A percentile compares a stretch with the other conserved stretches of the same genome.
Evolutionary conservation across 2,329 filamentous ascomycete species (phyloP).

Genomic region (Colletotrichum eleusines): DNA sequence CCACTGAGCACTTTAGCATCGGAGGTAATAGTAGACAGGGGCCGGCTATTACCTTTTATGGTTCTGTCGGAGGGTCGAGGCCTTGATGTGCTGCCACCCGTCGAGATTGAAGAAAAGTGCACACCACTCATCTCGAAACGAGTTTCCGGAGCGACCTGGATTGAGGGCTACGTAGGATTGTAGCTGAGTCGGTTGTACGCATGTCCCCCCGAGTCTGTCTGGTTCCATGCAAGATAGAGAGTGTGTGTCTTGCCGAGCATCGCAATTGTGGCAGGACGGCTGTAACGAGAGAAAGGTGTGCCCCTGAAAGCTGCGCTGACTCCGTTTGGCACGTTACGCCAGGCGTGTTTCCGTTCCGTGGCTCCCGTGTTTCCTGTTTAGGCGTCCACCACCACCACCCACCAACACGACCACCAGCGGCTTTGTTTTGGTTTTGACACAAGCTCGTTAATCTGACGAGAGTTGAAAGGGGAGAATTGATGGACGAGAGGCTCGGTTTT

Average conservation of each 20-base stretch:
- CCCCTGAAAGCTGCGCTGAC: slow-evolving; percentile 11
- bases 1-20: not conserved
- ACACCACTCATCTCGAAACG: not conserved
- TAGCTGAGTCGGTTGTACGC: not conserved
- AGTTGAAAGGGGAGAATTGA: not conserved
- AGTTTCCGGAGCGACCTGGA: not conserved
- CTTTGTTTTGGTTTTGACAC: not conserved
- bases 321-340: slow-evolving; percentile 8
- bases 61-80: not conserved
- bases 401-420: not conserved
- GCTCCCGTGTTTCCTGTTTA: slow-evolving; percentile 29
- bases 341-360: slow-evolving; percentile 24
- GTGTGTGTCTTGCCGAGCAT: not conserved
- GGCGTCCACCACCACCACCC: not conserved
- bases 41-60: not conserved
- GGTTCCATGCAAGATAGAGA: not conserved
- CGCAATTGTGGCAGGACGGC: not conserved
- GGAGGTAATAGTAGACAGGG: not conserved
- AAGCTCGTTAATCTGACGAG: slow-evolving; percentile 5
- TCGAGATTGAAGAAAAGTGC: not conserved
- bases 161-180: not conserved
- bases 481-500: not conserved
- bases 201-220: not conserved
- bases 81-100: not conserved
- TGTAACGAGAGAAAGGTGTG: slow-evolving; percentile 4